Evolutionary conservation across 2,329 filamentous ascomycete species (phyloP), one percentile per base, ranked within the genome.

Genomic region (Cylindrodendrum hubeiense): DNA sequence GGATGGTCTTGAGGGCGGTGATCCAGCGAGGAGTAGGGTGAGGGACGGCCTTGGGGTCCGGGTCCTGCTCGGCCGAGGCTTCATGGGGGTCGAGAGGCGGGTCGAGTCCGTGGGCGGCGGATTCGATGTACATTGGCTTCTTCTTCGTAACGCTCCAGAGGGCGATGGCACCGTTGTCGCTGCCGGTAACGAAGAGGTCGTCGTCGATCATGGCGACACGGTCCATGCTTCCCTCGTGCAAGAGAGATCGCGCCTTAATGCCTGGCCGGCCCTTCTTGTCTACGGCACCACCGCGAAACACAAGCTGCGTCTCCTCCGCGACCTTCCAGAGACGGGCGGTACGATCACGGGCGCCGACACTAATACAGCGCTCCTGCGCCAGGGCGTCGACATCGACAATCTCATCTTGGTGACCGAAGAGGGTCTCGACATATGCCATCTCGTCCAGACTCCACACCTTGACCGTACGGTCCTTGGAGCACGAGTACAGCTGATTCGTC

Each of bases 291-390:
- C 95, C 95, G 51, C 95, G 91, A 80, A 98, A 99, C 2, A 98
- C 95, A 7, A 99, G 88, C 78, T 99, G 96, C 2, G 92, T 93
- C 82, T 99, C 95, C 74, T 99, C 96, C 5, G 93, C 90, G 2
- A 99, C 95, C 80, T 98, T 98, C 96, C 96, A 99, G 72, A 97
- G 82, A 63, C 96, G 87, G 41, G 95, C 96, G 2, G 95, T 98
- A 62, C 95, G 90, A 79, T 99, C 96, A 69, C 96, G 87, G 6
- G 94, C 92, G 60, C 96, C 96, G 19, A 97, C 96, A 67, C 91
- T 96, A 65, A 98, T 87, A 77, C 96, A 98, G 52, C 94, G 91
- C 79, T 98, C 96, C 72, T 94, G 90, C 2, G 91, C 90, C 67
- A 97, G 86, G 22, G 93, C 91, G 68, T 93, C 92, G 59, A 99